Percentiles rank a stretch among this genome's conserved stretches.
phyloP scores from a whole-genome alignment of 495 filamentous ascomycete genomes.

The Aspergillus sclerotiicarbonarius region DNA sequence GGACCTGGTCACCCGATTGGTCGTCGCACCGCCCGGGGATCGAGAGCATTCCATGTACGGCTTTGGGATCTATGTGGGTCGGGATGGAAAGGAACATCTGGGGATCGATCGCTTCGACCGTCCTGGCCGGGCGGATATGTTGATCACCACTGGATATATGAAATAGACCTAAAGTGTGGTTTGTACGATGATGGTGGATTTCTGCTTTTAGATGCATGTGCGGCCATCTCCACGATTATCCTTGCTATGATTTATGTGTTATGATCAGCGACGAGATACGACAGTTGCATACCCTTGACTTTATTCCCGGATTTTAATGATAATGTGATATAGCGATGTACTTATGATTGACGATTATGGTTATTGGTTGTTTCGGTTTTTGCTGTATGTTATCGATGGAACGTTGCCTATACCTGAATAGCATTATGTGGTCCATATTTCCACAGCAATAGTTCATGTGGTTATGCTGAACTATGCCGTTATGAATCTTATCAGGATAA shows the following conservation, averaged over 20 bases:
- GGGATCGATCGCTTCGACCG: constrained; percentile 61
- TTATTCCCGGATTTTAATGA: constrained; percentile 4
- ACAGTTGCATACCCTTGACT: not conserved
- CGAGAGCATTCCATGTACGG: constrained; percentile 52
- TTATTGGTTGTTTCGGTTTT: constrained; percentile 5
- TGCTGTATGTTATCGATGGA: not conserved
- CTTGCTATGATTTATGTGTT: constrained; percentile 9
- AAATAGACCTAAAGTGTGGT: constrained; percentile 12
- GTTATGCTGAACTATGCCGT: not conserved
- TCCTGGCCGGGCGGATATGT: constrained; percentile 46
- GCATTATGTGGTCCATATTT: too few species aligned
- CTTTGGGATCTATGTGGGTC: constrained; percentile 60
- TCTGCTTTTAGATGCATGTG: not conserved
- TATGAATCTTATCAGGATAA: constrained; percentile 1
- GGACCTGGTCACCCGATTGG: constrained; percentile 61
- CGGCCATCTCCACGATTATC: not conserved
- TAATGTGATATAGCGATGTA: constrained; percentile 21
- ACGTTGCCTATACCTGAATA: too few species aligned
- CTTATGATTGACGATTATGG: not conserved
- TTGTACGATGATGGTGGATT: not conserved
- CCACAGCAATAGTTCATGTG: too few species aligned
- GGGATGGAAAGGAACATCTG: constrained; percentile 62
- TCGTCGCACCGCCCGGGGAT: constrained; percentile 49
- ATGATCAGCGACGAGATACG: constrained; percentile 1
- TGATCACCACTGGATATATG: constrained; percentile 41